A percentile compares a stretch with the other conserved stretches of the same genome.
Evolutionary conservation across 495 filamentous ascomycete genomes (phyloP).

Genomic region (Talaromyces wortmannii): DNA sequence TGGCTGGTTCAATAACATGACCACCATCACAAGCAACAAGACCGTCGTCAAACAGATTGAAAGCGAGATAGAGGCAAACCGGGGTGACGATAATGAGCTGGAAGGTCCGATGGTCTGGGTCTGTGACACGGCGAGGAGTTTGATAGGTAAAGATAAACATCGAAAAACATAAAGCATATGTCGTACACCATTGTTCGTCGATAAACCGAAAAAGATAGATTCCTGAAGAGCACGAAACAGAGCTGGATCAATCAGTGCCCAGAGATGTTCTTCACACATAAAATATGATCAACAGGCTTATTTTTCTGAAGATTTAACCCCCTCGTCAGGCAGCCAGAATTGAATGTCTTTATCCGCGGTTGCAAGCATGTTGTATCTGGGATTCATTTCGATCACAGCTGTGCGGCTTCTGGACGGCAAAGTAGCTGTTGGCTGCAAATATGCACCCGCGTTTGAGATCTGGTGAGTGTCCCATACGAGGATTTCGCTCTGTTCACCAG

Average conservation of each 20-base stretch:
- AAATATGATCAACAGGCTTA: slow-evolving; percentile 6
- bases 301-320: slow-evolving; percentile 23
- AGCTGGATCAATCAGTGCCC: neutral
- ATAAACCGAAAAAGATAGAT: neutral
- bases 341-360: slow-evolving; percentile 81
- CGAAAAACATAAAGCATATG: slow-evolving; percentile 21
- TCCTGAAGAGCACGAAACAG: neutral
- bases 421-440: slow-evolving; percentile 55
- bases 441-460: slow-evolving; percentile 38
- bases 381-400: slow-evolving; percentile 80
- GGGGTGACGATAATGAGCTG: slow-evolving; percentile 28
- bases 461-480: slow-evolving; percentile 77
- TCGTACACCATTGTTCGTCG: neutral
- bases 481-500: slow-evolving; percentile 59
- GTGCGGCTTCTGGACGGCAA: slow-evolving; percentile 61
- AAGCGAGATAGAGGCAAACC: slow-evolving; percentile 33
- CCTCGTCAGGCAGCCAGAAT: slow-evolving; percentile 73
- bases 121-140: slow-evolving; percentile 55
- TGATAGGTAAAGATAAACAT: slow-evolving; percentile 56
- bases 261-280: neutral
- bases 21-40: slow-evolving; percentile 63
- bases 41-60: slow-evolving; percentile 59
- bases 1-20: slow-evolving; percentile 53
- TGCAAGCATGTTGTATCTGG: slow-evolving; percentile 80
- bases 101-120: slow-evolving; percentile 55